Conservation (phyloP, 1,284 basidiomycete species). For the Ustilago curta region DNA sequence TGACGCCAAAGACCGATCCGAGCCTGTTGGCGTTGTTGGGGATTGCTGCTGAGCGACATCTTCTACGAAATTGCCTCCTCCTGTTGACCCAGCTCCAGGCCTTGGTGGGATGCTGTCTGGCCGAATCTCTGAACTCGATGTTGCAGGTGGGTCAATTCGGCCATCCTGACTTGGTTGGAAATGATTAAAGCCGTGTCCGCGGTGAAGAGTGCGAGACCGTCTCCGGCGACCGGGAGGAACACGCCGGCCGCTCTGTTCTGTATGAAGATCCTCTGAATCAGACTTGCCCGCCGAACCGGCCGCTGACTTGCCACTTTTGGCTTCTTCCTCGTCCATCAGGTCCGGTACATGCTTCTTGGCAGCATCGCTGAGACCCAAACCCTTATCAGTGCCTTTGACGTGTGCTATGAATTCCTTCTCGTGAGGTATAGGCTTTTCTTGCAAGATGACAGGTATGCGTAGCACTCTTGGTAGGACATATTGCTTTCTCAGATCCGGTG, state of each 20-base stretch:
- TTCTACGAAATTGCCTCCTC: too few species aligned
- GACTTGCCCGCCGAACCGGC: neutral
- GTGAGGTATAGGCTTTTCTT: slow-evolving; percentile 23
- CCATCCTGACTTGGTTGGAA: slow-evolving; percentile 1
- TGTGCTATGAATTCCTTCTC: slow-evolving; percentile 4
- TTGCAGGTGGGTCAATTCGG: too few species aligned
- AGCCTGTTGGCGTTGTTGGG: neutral
- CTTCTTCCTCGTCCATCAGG: neutral
- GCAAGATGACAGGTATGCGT: slow-evolving; percentile 29
- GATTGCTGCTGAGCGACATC: neutral
- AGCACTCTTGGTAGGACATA: slow-evolving; percentile 37
- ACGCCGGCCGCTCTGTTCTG: neutral
- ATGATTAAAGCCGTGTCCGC: slow-evolving; percentile 6
- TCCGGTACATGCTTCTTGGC: slow-evolving; percentile 10
- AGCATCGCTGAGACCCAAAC: slow-evolving; percentile 3
- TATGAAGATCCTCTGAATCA: neutral
- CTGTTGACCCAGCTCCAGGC: too few species aligned
- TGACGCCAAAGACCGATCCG: neutral
- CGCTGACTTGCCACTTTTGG: neutral
- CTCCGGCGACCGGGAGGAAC: neutral
- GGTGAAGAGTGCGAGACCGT: neutral
- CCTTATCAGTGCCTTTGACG: slow-evolving; percentile 15
- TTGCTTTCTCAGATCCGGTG: slow-evolving; percentile 38
- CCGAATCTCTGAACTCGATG: too few species aligned
- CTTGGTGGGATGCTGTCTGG: too few species aligned